These are phyloP conservation scores for Taphrina pruni DNA, from an alignment of 1,139 yeast genomes.

Conservation along the genomic window DNA sequence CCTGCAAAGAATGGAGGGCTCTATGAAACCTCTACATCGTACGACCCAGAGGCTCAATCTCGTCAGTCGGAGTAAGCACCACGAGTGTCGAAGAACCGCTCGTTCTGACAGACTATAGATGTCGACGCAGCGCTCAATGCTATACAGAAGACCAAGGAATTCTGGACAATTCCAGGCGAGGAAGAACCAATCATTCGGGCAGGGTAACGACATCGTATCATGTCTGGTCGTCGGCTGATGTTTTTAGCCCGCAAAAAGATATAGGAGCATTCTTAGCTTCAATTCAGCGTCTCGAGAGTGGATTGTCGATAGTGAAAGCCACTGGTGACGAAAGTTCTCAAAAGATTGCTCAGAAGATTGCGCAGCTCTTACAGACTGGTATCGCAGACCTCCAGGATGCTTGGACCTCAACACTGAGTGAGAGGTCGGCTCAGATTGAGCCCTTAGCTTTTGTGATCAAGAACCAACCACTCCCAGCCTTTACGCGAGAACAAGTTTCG, in stretches of 20 bases:
- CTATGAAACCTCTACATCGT: constrained; percentile 41
- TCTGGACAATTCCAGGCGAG: constrained; percentile 40
- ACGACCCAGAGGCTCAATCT: constrained; percentile 33
- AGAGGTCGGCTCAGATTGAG: constrained; percentile 36
- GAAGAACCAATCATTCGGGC: constrained; percentile 41
- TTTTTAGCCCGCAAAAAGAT: background rate
- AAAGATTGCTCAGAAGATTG: constrained; percentile 36
- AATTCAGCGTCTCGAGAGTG: constrained; percentile 33
- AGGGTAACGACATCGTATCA: constrained; percentile 16
- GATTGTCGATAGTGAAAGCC: constrained; percentile 28
- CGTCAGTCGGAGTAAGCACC: constrained; percentile 25
- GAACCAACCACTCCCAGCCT: constrained; percentile 33
- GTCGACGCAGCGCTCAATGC: constrained; percentile 41
- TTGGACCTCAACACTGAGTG: constrained; percentile 19
- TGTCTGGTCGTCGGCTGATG: background rate
- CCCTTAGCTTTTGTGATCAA: constrained; percentile 41
- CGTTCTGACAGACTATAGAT: constrained; percentile 18
- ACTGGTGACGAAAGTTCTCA: constrained; percentile 41
- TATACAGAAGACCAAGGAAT: constrained; percentile 42
- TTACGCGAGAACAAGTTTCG: constrained; percentile 21
- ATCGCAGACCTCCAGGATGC: constrained; percentile 29
- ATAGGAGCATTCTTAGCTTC: constrained; percentile 31
- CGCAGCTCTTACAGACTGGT: constrained; percentile 35
- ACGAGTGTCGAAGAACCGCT: too few species aligned
- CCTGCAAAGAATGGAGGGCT: constrained; percentile 35